Percentiles rank a stretch among this genome's conserved stretches.
Conservation (phyloP, 805 yeast species). For the Saccharomycopsis sp. region DNA sequence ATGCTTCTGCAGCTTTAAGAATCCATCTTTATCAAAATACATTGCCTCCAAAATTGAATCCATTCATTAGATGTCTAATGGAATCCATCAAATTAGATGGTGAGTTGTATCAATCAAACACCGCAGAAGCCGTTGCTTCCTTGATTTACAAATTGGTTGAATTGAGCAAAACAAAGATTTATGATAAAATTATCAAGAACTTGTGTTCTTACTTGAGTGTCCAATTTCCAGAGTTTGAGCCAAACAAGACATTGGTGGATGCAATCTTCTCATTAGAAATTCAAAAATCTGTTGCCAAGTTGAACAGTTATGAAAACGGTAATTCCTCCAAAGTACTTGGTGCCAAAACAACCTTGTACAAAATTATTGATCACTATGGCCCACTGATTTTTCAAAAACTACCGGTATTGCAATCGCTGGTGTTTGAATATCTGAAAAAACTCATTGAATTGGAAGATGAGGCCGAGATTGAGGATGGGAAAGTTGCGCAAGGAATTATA, state of each 20-base stretch:
- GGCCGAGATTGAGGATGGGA: slow-evolving; percentile 31
- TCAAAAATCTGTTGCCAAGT: slow-evolving; percentile 19
- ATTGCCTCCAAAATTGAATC: slow-evolving; percentile 82
- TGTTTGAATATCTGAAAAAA: slow-evolving; percentile 55
- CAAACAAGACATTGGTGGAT: slow-evolving; percentile 36
- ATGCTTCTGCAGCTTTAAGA: slow-evolving; percentile 65
- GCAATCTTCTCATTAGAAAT: slow-evolving; percentile 18
- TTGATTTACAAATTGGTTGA: slow-evolving; percentile 52
- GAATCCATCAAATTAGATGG: slow-evolving; percentile 80
- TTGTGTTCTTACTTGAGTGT: slow-evolving; percentile 90
- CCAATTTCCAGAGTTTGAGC: slow-evolving; percentile 86
- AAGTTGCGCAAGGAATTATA: slow-evolving; percentile 67
- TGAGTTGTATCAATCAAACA: slow-evolving; percentile 53
- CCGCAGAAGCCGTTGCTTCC: slow-evolving; percentile 60
- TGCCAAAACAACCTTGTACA: slow-evolving; percentile 60
- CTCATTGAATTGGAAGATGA: slow-evolving; percentile 23
- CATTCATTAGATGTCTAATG: slow-evolving; percentile 84
- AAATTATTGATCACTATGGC: slow-evolving; percentile 45
- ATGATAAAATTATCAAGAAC: slow-evolving; percentile 84
- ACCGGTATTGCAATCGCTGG: slow-evolving; percentile 55
- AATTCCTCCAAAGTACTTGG: slow-evolving; percentile 63
- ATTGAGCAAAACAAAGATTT: slow-evolving; percentile 57
- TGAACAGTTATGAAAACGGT: slow-evolving; percentile 14
- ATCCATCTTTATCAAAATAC: slow-evolving; percentile 34
- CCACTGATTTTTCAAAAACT: slow-evolving; percentile 46